Conservation (phyloP, 2,329 filamentous ascomycete species). For the Fulvia fulva region DNA sequence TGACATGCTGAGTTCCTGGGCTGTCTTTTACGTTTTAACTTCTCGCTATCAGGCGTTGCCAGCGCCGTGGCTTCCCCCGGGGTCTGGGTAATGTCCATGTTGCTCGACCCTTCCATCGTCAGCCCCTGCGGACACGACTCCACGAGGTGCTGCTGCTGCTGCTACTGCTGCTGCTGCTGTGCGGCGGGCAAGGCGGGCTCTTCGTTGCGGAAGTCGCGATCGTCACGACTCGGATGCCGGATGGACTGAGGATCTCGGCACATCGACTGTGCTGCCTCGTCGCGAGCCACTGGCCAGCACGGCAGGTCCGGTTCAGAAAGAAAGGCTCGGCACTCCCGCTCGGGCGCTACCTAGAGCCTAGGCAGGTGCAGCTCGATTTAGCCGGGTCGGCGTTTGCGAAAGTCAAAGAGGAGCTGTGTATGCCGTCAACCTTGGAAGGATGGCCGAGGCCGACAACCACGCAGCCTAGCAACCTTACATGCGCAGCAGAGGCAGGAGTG, state of each 20-base stretch:
- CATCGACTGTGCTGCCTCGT: background rate
- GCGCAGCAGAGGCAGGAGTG: background rate
- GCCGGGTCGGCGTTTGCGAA: background rate
- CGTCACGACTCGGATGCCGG: background rate
- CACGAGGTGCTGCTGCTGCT: background rate
- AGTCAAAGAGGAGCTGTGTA: background rate
- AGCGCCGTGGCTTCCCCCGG: constrained; percentile 3
- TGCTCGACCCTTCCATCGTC: constrained; percentile 3
- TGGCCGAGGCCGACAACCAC: background rate
- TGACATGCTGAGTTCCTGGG: constrained; percentile 28
- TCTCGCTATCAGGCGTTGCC: constrained; percentile 10
- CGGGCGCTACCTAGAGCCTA: background rate
- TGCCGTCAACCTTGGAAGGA: too few species aligned
- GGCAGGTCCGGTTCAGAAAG: background rate
- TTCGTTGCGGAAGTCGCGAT: background rate
- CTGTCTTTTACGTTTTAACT: constrained; percentile 27
- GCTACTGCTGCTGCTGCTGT: background rate
- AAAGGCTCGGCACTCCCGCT: background rate
- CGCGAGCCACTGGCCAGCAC: background rate
- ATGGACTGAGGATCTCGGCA: background rate
- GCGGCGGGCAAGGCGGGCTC: background rate
- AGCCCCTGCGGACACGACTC: background rate
- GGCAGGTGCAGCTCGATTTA: background rate
- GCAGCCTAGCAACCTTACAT: background rate
- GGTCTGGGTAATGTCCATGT: constrained; percentile 1